phyloP scores from a whole-genome alignment of 306 rosid genomes.

The Begonia fuchsioides region DNA sequence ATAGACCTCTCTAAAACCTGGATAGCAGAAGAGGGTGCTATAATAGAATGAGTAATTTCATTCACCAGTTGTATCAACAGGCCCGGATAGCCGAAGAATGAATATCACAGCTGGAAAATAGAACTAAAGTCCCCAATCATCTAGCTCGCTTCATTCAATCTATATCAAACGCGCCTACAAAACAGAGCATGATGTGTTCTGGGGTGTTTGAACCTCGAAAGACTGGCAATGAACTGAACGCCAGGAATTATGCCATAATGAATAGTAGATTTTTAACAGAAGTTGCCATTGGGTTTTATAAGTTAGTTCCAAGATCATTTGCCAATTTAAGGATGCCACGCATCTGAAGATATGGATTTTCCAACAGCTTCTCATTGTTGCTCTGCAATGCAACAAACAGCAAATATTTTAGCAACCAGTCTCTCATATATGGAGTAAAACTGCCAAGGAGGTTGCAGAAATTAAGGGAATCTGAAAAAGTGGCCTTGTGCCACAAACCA shows the following conservation, averaged over 20 bases:
- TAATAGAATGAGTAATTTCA: no score
- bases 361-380: slow-evolving; percentile 93
- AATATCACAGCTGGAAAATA: background rate
- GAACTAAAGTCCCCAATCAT: background rate
- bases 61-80: no score
- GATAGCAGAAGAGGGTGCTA: no score
- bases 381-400: slow-evolving; percentile 39
- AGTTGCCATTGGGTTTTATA: slow-evolving; percentile 17
- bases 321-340: slow-evolving; percentile 97
- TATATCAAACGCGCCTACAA: no score
- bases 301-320: slow-evolving; percentile 68
- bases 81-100: background rate
- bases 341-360: slow-evolving; percentile 99
- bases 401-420: slow-evolving; percentile 11
- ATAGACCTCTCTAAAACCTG: no score
- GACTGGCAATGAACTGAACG: slow-evolving; percentile 8
- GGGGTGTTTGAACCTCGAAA: background rate
- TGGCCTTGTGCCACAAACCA: no score
- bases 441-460: slow-evolving; percentile 12
- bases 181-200: no score
- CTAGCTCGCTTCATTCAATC: background rate
- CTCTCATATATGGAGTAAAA: slow-evolving; percentile 6
- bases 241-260: background rate
- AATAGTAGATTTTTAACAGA: background rate
- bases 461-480: no score